phyloP scores from a whole-genome alignment of 768 basidiomycete species.

The Suillus cothurnatus region DNA sequence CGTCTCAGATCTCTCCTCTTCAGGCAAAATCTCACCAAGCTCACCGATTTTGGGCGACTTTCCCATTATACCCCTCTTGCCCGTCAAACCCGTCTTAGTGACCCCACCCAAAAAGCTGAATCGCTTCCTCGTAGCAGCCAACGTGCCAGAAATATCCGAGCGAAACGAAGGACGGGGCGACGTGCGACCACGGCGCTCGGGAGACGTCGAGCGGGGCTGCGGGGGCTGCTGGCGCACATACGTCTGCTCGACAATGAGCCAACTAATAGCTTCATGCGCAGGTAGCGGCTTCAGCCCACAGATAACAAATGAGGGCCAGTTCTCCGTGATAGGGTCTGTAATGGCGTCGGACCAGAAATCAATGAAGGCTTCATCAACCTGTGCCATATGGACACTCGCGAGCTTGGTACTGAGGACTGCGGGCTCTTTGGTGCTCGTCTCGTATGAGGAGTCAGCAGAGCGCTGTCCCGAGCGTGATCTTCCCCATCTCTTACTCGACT shows the following conservation, averaged over 20 bases:
- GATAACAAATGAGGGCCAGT: slow-evolving; percentile 71
- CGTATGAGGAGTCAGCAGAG: slow-evolving; percentile 21
- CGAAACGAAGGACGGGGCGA: slow-evolving; percentile 47
- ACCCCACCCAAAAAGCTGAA: slow-evolving; percentile 59
- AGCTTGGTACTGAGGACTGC: slow-evolving; percentile 40
- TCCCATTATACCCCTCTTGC: slow-evolving; percentile 31
- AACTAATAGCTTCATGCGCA: slow-evolving; percentile 42
- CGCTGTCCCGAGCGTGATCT: slow-evolving; percentile 29
- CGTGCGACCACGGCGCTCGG: slow-evolving; percentile 33
- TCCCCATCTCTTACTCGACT: slow-evolving; percentile 36
- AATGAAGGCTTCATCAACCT: slow-evolving; percentile 79
- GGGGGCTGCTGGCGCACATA: slow-evolving; percentile 43
- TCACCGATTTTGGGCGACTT: slow-evolving; percentile 56
- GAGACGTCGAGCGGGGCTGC: slow-evolving; percentile 25
- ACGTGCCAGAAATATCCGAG: slow-evolving; percentile 47
- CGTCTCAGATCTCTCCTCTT: slow-evolving; percentile 44
- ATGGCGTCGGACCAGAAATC: slow-evolving; percentile 83
- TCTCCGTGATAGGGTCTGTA: slow-evolving; percentile 62
- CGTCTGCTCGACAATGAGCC: slow-evolving; percentile 71
- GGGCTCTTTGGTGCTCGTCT: slow-evolving; percentile 14
- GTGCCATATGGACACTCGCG: slow-evolving; percentile 42
- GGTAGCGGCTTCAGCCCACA: slow-evolving; percentile 59
- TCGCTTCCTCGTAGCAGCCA: slow-evolving; percentile 56
- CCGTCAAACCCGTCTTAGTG: slow-evolving; percentile 21
- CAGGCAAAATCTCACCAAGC: slow-evolving; percentile 68